These are phyloP conservation scores for Capronia americana DNA, from an alignment of 2,329 filamentous ascomycete genomes.

Conservation along the genomic window DNA sequence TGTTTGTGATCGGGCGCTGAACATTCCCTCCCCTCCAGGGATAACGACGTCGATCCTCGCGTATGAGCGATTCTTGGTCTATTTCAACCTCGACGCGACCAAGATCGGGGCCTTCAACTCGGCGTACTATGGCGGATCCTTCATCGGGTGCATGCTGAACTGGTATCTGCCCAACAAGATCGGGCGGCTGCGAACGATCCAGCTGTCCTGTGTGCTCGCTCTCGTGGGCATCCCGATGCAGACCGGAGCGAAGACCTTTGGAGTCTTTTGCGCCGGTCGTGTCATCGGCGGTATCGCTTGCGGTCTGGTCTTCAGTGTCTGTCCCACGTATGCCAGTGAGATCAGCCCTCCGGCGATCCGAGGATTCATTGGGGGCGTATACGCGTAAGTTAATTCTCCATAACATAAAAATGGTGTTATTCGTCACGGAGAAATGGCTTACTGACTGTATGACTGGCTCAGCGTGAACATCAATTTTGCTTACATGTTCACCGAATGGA, in stretches of 20 bases:
- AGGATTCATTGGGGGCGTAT: conserved; percentile 12
- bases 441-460: neutral
- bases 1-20: too few species aligned
- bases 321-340: conserved; percentile 14
- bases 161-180: conserved; percentile 22
- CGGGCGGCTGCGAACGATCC: conserved; percentile 13
- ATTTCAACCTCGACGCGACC: conserved; percentile 8
- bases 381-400: neutral
- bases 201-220: neutral
- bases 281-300: conserved; percentile 1
- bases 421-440: too few species aligned
- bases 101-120: conserved; percentile 18
- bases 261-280: conserved; percentile 9
- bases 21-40: neutral
- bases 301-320: conserved; percentile 13
- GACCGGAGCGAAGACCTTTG: conserved; percentile 8
- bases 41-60: conserved; percentile 15
- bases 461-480: conserved; percentile 18
- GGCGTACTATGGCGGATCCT: conserved; percentile 15
- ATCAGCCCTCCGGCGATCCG: conserved; percentile 13
- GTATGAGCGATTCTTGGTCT: conserved; percentile 14
- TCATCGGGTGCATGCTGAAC: conserved; percentile 9
- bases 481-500: conserved; percentile 20
- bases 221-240: conserved; percentile 18
- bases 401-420: neutral